phyloP scores from a whole-genome alignment of 176 grass and related monocot genomes.

The Dactylis glomerata region DNA sequence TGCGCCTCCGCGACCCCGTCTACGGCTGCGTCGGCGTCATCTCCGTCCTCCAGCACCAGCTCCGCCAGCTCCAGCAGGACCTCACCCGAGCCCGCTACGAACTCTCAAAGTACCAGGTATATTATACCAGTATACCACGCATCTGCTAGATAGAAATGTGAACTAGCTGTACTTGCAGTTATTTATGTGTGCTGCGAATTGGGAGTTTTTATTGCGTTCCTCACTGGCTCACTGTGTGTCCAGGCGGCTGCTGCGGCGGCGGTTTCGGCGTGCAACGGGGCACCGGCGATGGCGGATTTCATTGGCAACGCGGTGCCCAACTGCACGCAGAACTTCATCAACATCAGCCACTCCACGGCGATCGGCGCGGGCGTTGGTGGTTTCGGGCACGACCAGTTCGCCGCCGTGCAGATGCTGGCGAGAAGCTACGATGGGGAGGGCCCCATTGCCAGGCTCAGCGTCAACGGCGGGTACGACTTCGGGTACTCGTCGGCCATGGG shows the following conservation, averaged over 20 bases:
- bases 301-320: conserved; percentile 37
- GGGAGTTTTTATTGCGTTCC: neutral
- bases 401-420: conserved; percentile 46
- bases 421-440: conserved; percentile 50
- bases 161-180: neutral
- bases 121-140: neutral
- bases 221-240: neutral
- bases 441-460: conserved; percentile 24
- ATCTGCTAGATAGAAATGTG: neutral
- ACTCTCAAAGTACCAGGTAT: conserved; percentile 61
- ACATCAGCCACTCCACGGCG: conserved; percentile 21
- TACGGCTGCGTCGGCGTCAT: conserved; percentile 98
- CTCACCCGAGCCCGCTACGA: conserved; percentile 52
- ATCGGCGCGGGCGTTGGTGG: conserved; percentile 22
- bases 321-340: conserved; percentile 43
- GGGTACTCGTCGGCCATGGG: conserved; percentile 43
- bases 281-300: conserved; percentile 36
- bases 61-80: conserved; percentile 73
- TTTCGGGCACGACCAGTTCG: conserved; percentile 60
- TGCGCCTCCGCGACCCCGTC: conserved; percentile 89
- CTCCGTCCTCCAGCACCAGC: conserved; percentile 91
- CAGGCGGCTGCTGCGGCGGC: conserved; percentile 42
- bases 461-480: conserved; percentile 52
- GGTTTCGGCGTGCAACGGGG: conserved; percentile 19
- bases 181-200: neutral